Base-by-base conservation (phyloP, 148 eudicot species). In the Cornus controversa region DNA sequence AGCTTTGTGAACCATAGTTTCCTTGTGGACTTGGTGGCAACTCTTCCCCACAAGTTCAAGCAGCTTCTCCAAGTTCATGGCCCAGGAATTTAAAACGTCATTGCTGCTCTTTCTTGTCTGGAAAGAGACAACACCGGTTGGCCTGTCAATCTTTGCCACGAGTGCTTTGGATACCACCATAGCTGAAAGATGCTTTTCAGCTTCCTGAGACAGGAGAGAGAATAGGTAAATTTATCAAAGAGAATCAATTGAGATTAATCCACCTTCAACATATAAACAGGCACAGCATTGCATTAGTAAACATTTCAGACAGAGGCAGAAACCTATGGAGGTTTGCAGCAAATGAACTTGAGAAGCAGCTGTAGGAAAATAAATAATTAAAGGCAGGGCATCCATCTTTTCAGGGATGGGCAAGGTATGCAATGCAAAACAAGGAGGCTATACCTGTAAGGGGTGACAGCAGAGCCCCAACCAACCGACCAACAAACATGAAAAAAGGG, bases 11-110 rank as follows among this genome's bases (percentile, higher is more conserved):
- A 95, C 91, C 99, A 95, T 95, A 11, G 97, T 93, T 85, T 93
- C 99, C 87, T 93, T 91, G 91, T 95, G 97, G 77, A 93, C 91
- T 81, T 96, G 99, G 83, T 91, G 99, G 80, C 99, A 96, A 80
- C 98, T 96, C 87, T 93, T 91, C 86, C 93, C 99, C 27, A 95
- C 96, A 70, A 93, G 93, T 81, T 95, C 97, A 37, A 91, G 96
- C 82, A 93, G 86, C 86, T 91, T 95, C 88, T 95, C 99, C 80
- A 95, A 82, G 83, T 93, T 95, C 80, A 71, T 78, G 10, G 99
- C 84, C 99, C 99, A 95, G 18, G 91, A 89, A 82, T 95, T 95
- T 45, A 95, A 86, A 67, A 88, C 75, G 63, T 93, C 96, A 63
- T 90, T 95, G 87, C 96, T 89, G 83, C 90, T 93, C 80, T 95